Evolutionary conservation across 2,329 filamentous ascomycete genomes (phyloP), one percentile per base, ranked within the genome.

Genomic region (Stagonosporopsis tanaceti): DNA sequence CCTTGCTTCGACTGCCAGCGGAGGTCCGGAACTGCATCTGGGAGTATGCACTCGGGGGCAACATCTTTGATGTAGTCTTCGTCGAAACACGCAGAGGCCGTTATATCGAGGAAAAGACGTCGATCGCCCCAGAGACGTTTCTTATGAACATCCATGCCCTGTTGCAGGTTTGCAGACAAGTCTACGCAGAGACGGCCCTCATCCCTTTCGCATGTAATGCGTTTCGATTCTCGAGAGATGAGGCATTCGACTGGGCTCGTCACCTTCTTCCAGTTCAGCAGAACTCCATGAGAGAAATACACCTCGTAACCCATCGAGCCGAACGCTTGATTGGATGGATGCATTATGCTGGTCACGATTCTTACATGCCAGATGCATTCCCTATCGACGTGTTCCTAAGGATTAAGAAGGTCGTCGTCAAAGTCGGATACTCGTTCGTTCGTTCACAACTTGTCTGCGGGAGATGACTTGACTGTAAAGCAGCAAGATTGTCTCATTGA

Each of bases 111-210:
- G 17, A 45, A 17, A 34, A 22, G 28, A 34, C 42, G 6, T 11
- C 17, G 12, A 22, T 45, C 20, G 22, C 30, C 44, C 11, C 20
- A 25, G 20, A 30, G 20, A 42, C 12, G 14, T 40, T 25, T 24
- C 37, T 8, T 14, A 0, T 20, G 5, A 14, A 41, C 4, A 14
- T 37, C 6, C 22, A 38, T 20, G 37, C 51, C 4, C 34, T 52
- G 15, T 28, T 47, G n/a, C 7, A 38, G 22, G 48, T 53, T 1
- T 59, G 55, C n/a, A 46, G 60, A 22, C 60, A 62, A 22, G 47
- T 55, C 34, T 57, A 62, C 24, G 8, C 53, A 11, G 60, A 62
- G 44, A 52, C 53, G 40, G 46, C 64, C 1, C 42, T 57, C 3
- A 7, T 57, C 0, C 41, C 42, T 2, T 47, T 30, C 30, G 24